Evolutionary conservation across 1,284 basidiomycete genomes (phyloP).

Genomic region (Cutaneotrichosporon spelunceum): DNA sequence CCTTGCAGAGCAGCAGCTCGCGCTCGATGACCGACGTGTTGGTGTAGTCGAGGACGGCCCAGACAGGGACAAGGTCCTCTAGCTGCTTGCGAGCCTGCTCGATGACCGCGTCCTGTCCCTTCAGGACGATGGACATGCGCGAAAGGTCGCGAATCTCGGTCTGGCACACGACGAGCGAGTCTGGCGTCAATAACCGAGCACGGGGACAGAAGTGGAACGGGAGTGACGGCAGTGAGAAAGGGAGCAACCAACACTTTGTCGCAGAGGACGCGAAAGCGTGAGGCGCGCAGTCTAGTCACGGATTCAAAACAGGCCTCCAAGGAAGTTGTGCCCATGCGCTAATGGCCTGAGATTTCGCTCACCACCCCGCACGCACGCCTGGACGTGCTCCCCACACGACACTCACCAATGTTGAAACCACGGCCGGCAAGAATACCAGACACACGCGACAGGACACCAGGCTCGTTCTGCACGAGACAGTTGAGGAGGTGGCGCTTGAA

Average conservation of each 20-base stretch:
- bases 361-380: not conserved
- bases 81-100: slow-evolving; percentile 93
- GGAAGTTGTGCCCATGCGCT: not conserved
- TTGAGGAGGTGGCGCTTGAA: slow-evolving; percentile 98
- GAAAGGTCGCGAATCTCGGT: slow-evolving; percentile 96
- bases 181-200: slow-evolving; percentile 47
- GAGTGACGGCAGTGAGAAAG: not conserved
- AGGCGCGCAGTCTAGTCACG: not conserved
- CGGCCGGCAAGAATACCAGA: slow-evolving; percentile 95
- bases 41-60: slow-evolving; percentile 95
- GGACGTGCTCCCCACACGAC: not conserved
- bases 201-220: not conserved
- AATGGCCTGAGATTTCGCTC: not conserved
- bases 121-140: slow-evolving; percentile 96
- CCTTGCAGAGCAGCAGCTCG: slow-evolving; percentile 82
- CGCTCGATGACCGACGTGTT: slow-evolving; percentile 82
- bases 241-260: too few species aligned
- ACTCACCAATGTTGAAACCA: slow-evolving; percentile 84
- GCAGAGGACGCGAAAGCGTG: too few species aligned
- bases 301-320: not conserved
- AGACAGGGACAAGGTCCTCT: slow-evolving; percentile 92
- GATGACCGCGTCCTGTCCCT: slow-evolving; percentile 94
- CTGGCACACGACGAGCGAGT: slow-evolving; percentile 96
- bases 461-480: slow-evolving; percentile 99
- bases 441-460: slow-evolving; percentile 94